Evolutionary conservation across 2,329 filamentous ascomycete genomes (phyloP).

Genomic region (Talaromyces sp.): DNA sequence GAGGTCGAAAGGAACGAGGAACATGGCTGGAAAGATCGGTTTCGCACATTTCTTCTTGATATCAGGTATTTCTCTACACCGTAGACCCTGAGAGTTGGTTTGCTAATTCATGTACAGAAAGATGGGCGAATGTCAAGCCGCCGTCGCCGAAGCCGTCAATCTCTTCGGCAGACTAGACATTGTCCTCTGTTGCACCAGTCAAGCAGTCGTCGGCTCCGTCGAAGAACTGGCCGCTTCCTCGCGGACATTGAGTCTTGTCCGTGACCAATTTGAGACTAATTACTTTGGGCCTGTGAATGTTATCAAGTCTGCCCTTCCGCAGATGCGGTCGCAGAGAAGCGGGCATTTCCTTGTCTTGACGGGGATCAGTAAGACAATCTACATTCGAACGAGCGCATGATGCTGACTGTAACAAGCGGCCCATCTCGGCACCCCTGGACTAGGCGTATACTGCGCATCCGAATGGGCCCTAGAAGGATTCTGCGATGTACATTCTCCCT

Average conservation of each 20-base stretch:
- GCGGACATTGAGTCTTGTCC: constrained; percentile 71
- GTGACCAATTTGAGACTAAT: constrained; percentile 89
- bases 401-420: constrained; percentile 50
- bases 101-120: constrained; percentile 38
- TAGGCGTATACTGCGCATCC: constrained; percentile 86
- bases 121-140: constrained; percentile 72
- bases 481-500: constrained; percentile 63
- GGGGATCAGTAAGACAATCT: constrained; percentile 60
- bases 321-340: constrained; percentile 72
- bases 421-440: constrained; percentile 86
- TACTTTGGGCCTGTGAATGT: constrained; percentile 97
- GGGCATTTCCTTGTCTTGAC: constrained; percentile 89
- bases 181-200: constrained; percentile 80
- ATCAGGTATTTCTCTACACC: constrained; percentile 45
- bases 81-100: neutral
- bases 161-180: constrained; percentile 87
- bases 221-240: constrained; percentile 78
- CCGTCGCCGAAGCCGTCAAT: constrained; percentile 79
- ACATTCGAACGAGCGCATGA: neutral
- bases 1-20: constrained; percentile 57
- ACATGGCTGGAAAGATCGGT: constrained; percentile 75
- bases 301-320: constrained; percentile 80
- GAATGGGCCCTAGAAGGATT: constrained; percentile 96
- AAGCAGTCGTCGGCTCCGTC: constrained; percentile 84
- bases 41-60: constrained; percentile 60